phyloP scores from a whole-genome alignment of 2,329 filamentous ascomycete species.

The Nectriaceae sp. region DNA sequence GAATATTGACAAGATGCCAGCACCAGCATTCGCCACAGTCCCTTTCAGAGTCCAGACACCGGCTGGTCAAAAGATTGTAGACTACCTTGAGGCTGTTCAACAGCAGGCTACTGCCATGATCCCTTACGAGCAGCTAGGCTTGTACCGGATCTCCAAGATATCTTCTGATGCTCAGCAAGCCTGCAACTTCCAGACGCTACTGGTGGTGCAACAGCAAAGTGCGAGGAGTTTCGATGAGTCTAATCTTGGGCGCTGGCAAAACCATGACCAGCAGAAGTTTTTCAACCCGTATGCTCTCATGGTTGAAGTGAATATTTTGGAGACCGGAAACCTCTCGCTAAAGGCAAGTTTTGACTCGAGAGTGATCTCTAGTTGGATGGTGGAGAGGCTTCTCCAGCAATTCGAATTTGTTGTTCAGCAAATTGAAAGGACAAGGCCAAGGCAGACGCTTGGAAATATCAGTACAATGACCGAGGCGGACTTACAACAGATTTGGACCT shows the following conservation, averaged over 20 bases:
- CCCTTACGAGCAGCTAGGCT: neutral
- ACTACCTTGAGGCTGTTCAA: neutral
- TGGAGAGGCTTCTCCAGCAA: neutral
- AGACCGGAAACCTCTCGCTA: no score
- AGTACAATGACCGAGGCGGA: neutral
- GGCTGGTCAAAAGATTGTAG: neutral
- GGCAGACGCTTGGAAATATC: no score
- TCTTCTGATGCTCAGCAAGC: neutral
- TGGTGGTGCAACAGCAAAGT: neutral
- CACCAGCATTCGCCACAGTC: neutral
- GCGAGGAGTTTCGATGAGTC: neutral
- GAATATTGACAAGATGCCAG: neutral
- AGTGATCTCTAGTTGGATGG: neutral
- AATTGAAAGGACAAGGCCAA: no score
- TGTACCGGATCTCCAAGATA: neutral
- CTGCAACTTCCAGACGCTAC: neutral
- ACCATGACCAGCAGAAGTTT: no score
- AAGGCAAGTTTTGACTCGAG: neutral
- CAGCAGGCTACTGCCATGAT: neutral
- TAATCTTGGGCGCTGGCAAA: no score
- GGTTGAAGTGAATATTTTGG: no score
- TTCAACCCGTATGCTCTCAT: no score
- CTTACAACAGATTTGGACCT: slow-evolving; percentile 1
- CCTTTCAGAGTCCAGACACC: neutral
- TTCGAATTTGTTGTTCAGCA: neutral